Base-by-base conservation (phyloP, 108 stramenopile species). In the Fragilariopsis cylindrus region DNA sequence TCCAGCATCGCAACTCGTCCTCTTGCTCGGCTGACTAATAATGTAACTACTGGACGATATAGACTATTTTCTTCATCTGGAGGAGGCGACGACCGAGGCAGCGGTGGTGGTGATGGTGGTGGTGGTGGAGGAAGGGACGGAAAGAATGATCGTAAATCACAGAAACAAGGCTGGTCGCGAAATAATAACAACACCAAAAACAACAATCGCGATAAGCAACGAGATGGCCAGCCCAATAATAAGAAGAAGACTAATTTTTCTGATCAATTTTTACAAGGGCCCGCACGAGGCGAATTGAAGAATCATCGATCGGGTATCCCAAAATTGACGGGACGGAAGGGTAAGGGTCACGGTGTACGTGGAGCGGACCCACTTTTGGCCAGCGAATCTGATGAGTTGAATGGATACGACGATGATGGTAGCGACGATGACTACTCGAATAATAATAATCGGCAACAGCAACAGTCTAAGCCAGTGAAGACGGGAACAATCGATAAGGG, bases 291-390 rank as follows among this genome's bases (percentile, higher is more conserved):
- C 6, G 75, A 81, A 63, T 57, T 87, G 41, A 78, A 76, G 60
- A 76, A 82, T 15, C 86, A 88, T 48, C 54, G 81, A 40, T 81
- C 85, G 16, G 82, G 86, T 18, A 86, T 93, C 77, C 92, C 92
- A 18, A 81, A 81, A 55, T 62, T 88, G n/a, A 60, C 82, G 5
- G 88, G 81, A n/a, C 80, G 87, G 9, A 88, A 86, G 58, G 53
- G 74, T 3, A 80, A 87, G 65, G 87, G 87, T 9, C 85, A 86
- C 66, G 74, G 64, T 3, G 73, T 90, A 1, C 79, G 85, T 13
- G 74, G 70, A 11, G 74, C 68, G 15, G 80, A 81, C 60, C 43
- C 52, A 12, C 45, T 60, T 12, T 46, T 55, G 0, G 69, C 30
- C 8, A 49, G 45, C 40, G 60, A 70, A 43, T 84, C 83, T 70